Percentiles rank a stretch among this genome's conserved stretches.
phyloP scores from a whole-genome alignment of 441 rosid genomes.

The Daphne laureola region DNA sequence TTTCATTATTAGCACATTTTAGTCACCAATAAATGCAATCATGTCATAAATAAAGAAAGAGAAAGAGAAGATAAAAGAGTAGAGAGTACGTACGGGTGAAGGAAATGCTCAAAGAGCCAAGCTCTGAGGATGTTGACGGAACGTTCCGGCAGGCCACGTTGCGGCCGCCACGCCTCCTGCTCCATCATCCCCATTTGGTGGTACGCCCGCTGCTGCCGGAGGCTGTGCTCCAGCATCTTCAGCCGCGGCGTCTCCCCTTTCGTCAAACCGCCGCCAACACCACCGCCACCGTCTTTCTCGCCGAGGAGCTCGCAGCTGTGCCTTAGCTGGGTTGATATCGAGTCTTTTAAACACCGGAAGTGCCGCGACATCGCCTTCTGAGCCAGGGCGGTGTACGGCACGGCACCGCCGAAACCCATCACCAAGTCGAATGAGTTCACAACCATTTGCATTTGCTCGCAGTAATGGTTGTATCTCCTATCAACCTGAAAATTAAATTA shows the following conservation, averaged over 20 bases:
- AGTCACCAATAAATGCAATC: not conserved
- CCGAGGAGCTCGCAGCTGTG: slow-evolving; percentile 71
- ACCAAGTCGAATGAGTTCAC: slow-evolving; percentile 87
- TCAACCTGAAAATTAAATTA: slow-evolving; percentile 52
- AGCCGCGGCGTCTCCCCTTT: slow-evolving; percentile 95
- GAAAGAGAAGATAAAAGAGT: slow-evolving; percentile 1
- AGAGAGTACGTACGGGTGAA: slow-evolving; percentile 76
- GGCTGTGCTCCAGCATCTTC: slow-evolving; percentile 70
- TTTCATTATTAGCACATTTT: not conserved
- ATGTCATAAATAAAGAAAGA: not conserved
- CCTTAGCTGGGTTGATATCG: slow-evolving; percentile 55
- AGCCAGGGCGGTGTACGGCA: slow-evolving; percentile 86
- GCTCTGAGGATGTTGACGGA: slow-evolving; percentile 89
- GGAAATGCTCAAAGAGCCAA: slow-evolving; percentile 98
- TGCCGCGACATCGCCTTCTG: slow-evolving; percentile 98
- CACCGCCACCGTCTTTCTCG: slow-evolving; percentile 61
- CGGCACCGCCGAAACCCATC: slow-evolving; percentile 82
- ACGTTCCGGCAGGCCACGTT: slow-evolving; percentile 89
- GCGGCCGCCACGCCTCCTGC: slow-evolving; percentile 95
- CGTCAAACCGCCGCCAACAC: slow-evolving; percentile 56
- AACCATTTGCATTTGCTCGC: slow-evolving; percentile 95
- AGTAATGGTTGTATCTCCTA: slow-evolving; percentile 81
- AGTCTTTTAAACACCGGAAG: slow-evolving; percentile 84
- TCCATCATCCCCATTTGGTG: slow-evolving; percentile 97
- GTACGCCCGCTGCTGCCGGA: slow-evolving; percentile 84